Percentiles rank a stretch among this genome's conserved stretches.
Conservation (phyloP, 2,329 filamentous ascomycete species). For the Ophiostoma pallidulum region DNA sequence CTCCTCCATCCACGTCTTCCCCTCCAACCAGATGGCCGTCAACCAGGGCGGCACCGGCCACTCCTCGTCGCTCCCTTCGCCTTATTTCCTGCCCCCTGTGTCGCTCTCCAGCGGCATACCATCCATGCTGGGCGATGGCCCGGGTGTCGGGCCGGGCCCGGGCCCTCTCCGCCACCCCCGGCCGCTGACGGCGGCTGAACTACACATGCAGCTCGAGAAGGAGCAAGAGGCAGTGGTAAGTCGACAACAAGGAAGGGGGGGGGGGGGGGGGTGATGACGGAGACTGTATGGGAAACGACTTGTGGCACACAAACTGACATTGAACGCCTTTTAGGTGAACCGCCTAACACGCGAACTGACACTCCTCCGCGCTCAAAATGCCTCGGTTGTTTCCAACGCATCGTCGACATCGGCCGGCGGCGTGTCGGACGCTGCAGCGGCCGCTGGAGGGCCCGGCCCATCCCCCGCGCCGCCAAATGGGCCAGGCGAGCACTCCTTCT, state of each 20-base stretch:
- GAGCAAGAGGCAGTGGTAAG: slow-evolving; percentile 88
- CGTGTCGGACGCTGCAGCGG: slow-evolving; percentile 8
- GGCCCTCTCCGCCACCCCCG: slow-evolving; percentile 78
- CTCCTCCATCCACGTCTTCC: slow-evolving; percentile 46
- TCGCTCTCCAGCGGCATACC: slow-evolving; percentile 14
- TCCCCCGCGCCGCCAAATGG: slow-evolving; percentile 33
- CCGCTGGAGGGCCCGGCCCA: neutral
- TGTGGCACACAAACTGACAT: too few species aligned
- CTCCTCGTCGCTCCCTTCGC: slow-evolving; percentile 25
- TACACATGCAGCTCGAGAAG: slow-evolving; percentile 84
- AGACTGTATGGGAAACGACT: too few species aligned
- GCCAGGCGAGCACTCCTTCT: slow-evolving; percentile 34
- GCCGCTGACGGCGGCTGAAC: slow-evolving; percentile 77
- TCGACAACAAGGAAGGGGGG: slow-evolving; percentile 14
- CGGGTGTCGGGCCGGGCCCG: slow-evolving; percentile 45
- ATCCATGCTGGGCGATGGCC: slow-evolving; percentile 25
- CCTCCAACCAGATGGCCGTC: slow-evolving; percentile 44
- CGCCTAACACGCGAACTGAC: slow-evolving; percentile 83
- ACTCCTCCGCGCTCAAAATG: slow-evolving; percentile 65
- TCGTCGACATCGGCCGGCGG: slow-evolving; percentile 51
- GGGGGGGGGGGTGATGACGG: too few species aligned
- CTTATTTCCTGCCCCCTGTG: slow-evolving; percentile 23
- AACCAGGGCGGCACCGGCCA: slow-evolving; percentile 28
- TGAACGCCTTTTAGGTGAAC: slow-evolving; percentile 65
- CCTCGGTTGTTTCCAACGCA: slow-evolving; percentile 55